phyloP scores from a whole-genome alignment of 306 rosid species.

The Cicer cuneatum region DNA sequence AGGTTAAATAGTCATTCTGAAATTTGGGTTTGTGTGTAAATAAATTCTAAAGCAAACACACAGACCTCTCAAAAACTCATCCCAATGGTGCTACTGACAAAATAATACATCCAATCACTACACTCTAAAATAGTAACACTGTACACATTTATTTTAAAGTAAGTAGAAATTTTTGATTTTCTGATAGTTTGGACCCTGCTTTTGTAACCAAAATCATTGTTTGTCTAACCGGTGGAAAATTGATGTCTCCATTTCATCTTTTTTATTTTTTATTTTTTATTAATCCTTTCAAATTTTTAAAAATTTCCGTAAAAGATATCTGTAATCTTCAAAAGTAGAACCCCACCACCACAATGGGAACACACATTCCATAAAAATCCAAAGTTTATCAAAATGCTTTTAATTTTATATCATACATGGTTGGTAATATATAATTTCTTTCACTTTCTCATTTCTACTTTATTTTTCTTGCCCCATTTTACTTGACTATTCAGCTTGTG shows the following conservation, averaged over 20 bases:
- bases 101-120: constrained; percentile 39
- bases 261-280: constrained; percentile 9
- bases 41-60: constrained; percentile 44
- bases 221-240: constrained; percentile 57
- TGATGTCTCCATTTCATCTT: constrained; percentile 37
- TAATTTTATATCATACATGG: constrained; percentile 44
- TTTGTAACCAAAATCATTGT: constrained; percentile 53
- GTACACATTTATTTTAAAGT: background rate
- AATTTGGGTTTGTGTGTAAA: constrained; percentile 42
- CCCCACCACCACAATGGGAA: constrained; percentile 46
- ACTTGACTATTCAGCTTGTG: constrained; percentile 51
- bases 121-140: constrained; percentile 41
- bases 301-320: constrained; percentile 45
- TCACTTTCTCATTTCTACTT: constrained; percentile 38
- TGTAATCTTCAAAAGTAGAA: constrained; percentile 51
- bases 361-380: constrained; percentile 44
- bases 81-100: constrained; percentile 43
- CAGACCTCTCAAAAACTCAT: constrained; percentile 46
- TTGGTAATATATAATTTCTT: constrained; percentile 34
- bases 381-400: constrained; percentile 49
- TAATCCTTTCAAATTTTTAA: constrained; percentile 13
- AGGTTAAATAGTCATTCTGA: constrained; percentile 37
- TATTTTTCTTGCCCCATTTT: constrained; percentile 2
- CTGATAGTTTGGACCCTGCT: constrained; percentile 56
- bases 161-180: background rate